Evolutionary conservation across 75 land plant genomes (phyloP), one percentile per base, ranked within the genome.

Genomic region (Ceratopteris richardii): DNA sequence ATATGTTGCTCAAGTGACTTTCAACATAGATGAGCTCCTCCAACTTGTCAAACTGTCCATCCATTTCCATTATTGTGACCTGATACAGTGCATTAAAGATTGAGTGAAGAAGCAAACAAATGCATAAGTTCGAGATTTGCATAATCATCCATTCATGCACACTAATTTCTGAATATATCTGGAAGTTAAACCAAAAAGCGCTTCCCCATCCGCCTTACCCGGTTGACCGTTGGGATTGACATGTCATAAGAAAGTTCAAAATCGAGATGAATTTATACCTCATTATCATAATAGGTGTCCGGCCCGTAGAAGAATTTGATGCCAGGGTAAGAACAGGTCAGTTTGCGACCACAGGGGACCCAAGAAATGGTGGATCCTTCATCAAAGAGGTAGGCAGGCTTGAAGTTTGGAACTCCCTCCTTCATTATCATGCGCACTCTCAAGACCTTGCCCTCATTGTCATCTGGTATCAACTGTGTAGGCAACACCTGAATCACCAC

Each of bases 301-400:
- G 75, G 76, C 13, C 76, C 76, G 25, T 73, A 73, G 66, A 46
- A 61, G 66, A 73, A 73, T 43, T 73, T 73, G 57, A 73, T 73
- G 30, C 76, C 76, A 5, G 76, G 76, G 56, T 73, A 73, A 1
- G 66, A 73, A 44, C 76, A 73, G 0, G 75, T 73, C 6, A 73
- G 74, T 59, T 73, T 73, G 29, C 76, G 60, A 23, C 76, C 76
- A 56, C 76, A 73, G 17, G 76, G 76, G 25, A 73, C 62, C 76
- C 76, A 73, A 24, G 76, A 70, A 27, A 73, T 73, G n/a, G 74
- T 73, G 40, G 76, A 73, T 28, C 76, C 76, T 44, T 73, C 74
- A 31, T 73, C 76, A 28, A 69, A 73, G 21, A 73, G 66, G 53
- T 73, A 62, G 0, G 61, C 66, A 26, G 76, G 75, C 62, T 70